Evolutionary conservation across 2,329 filamentous ascomycete species (phyloP), one percentile per base, ranked within the genome.

Genomic region (Cladorrhinum sp.): DNA sequence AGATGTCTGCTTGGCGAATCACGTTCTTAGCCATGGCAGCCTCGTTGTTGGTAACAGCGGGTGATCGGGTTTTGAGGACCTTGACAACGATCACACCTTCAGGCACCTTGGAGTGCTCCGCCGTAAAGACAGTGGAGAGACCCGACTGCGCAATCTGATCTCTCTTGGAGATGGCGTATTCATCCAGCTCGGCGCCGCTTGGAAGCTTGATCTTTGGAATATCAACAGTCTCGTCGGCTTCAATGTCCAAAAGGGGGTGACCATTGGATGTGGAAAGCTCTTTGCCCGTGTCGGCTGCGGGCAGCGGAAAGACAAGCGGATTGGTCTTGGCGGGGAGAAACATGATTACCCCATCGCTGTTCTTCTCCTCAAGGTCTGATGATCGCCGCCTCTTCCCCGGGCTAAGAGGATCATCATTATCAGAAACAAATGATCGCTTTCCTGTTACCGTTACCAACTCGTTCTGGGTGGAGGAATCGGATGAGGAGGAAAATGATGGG

Each of bases 51-150:
- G 75, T 72, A 2, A 75, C 64, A 48, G 62, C 55, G 12, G 75
- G 66, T 2, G 77, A 69, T 5, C 77, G 73, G 1, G 83, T 85
- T 72, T 85, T 85, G 64, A 86, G 79, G 1, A 86, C 82, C 67
- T 86, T 86, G 70, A 85, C 82, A 1, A 82, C 85, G 59, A 85
- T 81, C 57, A 84, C 78, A 20, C 79, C 78, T 57, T 82, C 79
- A 2, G 81, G 75, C 18, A 83, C 77, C 9, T 77, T 71, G 3
- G 82, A 84, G 67, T 85, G 79, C 36, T 79, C 74, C 20, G 79
- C 83, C 1, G 78, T 84, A 67, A 81, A 85, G 36, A 86, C 83
- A 5, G 80, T 79, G 3, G 83, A 85, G 18, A 83, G 75, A 3
- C 76, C 75, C 1, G 81, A 83, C 1, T 79, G 78, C 3, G 83